A percentile compares a stretch with the other conserved stretches of the same genome.
Conservation (phyloP, 257 asterid species). For the Przewalskia tangutica region DNA sequence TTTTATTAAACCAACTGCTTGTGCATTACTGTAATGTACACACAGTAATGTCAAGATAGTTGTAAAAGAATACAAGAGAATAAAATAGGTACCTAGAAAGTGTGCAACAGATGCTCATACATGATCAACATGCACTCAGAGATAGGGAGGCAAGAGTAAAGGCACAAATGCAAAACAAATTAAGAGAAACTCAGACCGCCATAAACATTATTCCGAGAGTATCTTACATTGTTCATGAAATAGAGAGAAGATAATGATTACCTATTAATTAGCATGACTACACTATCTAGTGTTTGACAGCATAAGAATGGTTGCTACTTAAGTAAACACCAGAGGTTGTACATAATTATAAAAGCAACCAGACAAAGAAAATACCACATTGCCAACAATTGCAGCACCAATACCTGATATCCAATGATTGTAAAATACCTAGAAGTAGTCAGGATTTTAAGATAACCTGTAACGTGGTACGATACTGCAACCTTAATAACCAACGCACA, state of each 20-base stretch:
- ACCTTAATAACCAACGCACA: background rate
- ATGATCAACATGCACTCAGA: background rate
- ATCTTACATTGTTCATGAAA: background rate
- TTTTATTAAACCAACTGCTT: slow-evolving; percentile 9
- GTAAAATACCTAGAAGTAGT: background rate
- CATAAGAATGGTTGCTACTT: background rate
- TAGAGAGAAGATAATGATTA: background rate
- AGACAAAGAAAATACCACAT: background rate
- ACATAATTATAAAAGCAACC: background rate
- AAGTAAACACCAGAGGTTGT: background rate
- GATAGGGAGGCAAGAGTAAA: background rate
- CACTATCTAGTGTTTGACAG: background rate
- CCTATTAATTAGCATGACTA: background rate
- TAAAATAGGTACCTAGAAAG: background rate
- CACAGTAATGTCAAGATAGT: background rate
- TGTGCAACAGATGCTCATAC: too few species aligned
- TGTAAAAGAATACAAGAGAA: background rate
- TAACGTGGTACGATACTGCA: background rate
- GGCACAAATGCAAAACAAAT: background rate
- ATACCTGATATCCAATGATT: background rate
- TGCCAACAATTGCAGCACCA: background rate
- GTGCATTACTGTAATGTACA: slow-evolving; percentile 12
- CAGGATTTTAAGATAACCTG: background rate
- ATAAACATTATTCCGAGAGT: background rate
- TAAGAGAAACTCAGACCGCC: background rate